Base-by-base conservation (phyloP, 306 rosid genomes). In the Quercus agrifolia region DNA sequence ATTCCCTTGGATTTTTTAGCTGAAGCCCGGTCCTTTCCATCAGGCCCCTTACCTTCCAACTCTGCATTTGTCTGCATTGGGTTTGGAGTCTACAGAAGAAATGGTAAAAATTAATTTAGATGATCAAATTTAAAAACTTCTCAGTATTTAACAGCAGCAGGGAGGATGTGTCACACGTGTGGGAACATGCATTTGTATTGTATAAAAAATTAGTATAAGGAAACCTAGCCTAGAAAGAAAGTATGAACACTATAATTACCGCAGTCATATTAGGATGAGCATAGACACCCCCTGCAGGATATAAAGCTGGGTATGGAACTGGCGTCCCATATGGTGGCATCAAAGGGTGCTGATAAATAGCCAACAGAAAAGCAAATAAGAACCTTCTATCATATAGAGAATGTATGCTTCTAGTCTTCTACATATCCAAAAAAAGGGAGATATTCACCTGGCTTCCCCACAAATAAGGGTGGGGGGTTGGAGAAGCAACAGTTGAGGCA, bases 321-420 rank as follows among this genome's bases (percentile, higher is more conserved):
- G 98, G 99, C 30, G 98, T 90, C 71, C 99, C 99, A 81, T 96
- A 96, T 9, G 97, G 98, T 0, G 97, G 90, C 77, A 96, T 96
- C 77, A 96, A 73, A 75, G 88, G 98, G 83, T 92, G 98, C 99
- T 96, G 97, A 62, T 87, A 88, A 79, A 44, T 41, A 10, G 75
- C 21, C 79, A 68, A 75, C 67, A 59, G 58, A 33, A 75, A 63
- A 20, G 23, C 13, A 56, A 73, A 83, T 77, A 31, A 76, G 64
- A 56, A 85, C 46, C 78, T 61, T 66, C 31, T 31, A 31, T 15
- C 5, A 49, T 18, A 68, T 6, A 33, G 11, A 68, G 71, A 70
- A 61, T 62, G 51, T 30, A 56, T 56, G 66, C 20, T 18, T 11
- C 72, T 71, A 51, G 63, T 73, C 20, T 18, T 11, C 72, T 71